Evolutionary conservation across 805 yeast species (phyloP).

Genomic region (Suhomyces xylopsoci): DNA sequence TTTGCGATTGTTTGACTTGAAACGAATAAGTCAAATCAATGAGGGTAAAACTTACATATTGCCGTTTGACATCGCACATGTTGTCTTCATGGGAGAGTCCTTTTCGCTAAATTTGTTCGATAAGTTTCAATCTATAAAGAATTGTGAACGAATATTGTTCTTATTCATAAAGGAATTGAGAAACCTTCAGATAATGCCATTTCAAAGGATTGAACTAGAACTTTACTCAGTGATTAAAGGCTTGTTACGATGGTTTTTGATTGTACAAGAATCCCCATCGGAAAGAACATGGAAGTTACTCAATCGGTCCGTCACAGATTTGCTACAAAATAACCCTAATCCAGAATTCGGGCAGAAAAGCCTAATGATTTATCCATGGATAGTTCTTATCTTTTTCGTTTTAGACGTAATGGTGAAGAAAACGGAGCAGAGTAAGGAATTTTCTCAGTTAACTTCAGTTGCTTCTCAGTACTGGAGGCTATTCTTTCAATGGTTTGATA

Average conservation of each 20-base stretch:
- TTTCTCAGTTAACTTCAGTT: not conserved
- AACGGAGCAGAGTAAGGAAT: not conserved
- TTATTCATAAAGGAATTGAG: constrained; percentile 16
- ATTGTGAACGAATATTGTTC: constrained; percentile 15
- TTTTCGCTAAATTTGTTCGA: constrained; percentile 26
- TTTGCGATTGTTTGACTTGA: constrained; percentile 13
- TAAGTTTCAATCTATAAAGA: constrained; percentile 15
- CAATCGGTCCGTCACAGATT: constrained; percentile 7
- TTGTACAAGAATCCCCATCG: constrained; percentile 25
- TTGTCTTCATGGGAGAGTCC: constrained; percentile 16
- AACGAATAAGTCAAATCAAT: constrained; percentile 12
- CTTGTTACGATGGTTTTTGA: constrained; percentile 31
- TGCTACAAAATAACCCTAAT: constrained; percentile 7
- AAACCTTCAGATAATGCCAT: constrained; percentile 6
- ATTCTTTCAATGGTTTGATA: constrained; percentile 11
- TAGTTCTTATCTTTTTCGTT: constrained; percentile 10
- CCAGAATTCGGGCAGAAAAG: not conserved
- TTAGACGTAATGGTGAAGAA: not conserved
- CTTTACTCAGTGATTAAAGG: constrained; percentile 17
- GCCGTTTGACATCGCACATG: constrained; percentile 11
- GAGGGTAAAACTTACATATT: constrained; percentile 15
- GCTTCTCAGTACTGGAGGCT: constrained; percentile 8
- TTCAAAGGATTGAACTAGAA: constrained; percentile 7
- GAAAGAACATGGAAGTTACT: constrained; percentile 16
- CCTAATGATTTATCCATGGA: constrained; percentile 16